Evolutionary conservation across 2,329 filamentous ascomycete genomes (phyloP), one percentile per base, ranked within the genome.

Genomic region (Fusarium dimerum): DNA sequence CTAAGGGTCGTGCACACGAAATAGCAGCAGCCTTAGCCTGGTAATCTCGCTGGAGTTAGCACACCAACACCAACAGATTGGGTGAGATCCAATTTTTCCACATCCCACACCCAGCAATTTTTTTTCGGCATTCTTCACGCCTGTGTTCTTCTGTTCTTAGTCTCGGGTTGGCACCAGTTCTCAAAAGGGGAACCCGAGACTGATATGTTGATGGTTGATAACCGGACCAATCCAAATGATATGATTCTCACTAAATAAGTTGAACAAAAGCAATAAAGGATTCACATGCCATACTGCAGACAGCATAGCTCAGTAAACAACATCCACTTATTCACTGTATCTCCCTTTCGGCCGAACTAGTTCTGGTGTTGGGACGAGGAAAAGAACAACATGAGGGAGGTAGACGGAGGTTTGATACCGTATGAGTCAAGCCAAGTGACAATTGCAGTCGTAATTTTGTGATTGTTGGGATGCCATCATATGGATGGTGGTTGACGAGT

Each of bases 341-440:
- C 36, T 39, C 36, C 29, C 43, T 30, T 56, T 50, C 60, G 63
- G 16, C 53, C 61, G 59, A 49, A 36, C 59, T 61, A 64, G 64
- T 63, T 49, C 44, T 18, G 39, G 29, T 32, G n/a, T 50, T 48
- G 29, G 47, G 30, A 55, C 43, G 20, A 26, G 48, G 36, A 47
- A 46, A 7, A 26, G 20, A 26, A 26, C n/a, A 26, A 26, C 20
- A 5, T 26, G 20, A 26, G n/a, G n/a, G n/a, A n/a, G n/a, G 20
- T 26, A 5, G 20, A 26, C 20, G 20, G 20, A 26, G 20, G 20
- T 26, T 26, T 26, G 20, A 7, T 26, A 26, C 20, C 20, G 20
- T 26, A 26, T 26, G 20, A 26, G 20, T 26, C 20, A 26, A 26
- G 20, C 7, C 20, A 26, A 5, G n/a, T n/a, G n/a, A n/a, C n/a